A percentile compares a stretch with the other conserved stretches of the same genome.
phyloP scores from a whole-genome alignment of 176 grass and related monocot species.

The Aegilops bicornis region DNA sequence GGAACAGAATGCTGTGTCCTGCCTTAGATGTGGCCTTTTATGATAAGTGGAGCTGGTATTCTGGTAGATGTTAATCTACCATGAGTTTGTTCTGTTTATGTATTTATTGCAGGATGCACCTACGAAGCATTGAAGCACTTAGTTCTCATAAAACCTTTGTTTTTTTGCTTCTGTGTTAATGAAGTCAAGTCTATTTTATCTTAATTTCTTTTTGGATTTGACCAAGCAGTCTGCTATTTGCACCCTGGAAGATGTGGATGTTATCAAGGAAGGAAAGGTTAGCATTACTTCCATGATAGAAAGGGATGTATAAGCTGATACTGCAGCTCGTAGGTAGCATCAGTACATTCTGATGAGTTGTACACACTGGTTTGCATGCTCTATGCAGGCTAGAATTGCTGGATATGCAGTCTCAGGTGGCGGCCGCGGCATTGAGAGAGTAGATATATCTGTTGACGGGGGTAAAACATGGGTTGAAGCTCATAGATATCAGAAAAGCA shows the following conservation, averaged over 20 bases:
- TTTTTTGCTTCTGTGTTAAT: not conserved
- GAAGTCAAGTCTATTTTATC: constrained; percentile 2
- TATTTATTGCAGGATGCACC: not conserved
- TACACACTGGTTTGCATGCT: not conserved
- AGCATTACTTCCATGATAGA: constrained; percentile 23
- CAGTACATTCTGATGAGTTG: not conserved
- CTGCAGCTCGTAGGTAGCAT: not conserved
- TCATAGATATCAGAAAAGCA: constrained; percentile 61
- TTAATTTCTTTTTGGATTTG: constrained; percentile 19
- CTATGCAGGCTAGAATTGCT: constrained; percentile 59
- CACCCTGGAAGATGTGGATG: constrained; percentile 75
- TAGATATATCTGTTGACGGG: constrained; percentile 76
- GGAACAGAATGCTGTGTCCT: not conserved
- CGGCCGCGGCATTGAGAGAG: constrained; percentile 86
- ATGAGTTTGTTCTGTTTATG: not conserved
- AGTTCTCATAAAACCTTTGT: not conserved
- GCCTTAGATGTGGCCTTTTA: not conserved
- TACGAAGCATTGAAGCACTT: not conserved
- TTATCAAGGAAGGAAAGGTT: constrained; percentile 68
- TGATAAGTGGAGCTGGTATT: not conserved
- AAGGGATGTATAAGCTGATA: not conserved
- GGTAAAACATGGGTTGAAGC: constrained; percentile 85
- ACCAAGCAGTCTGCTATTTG: constrained; percentile 80
- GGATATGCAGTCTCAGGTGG: constrained; percentile 89
- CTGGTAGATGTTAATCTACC: not conserved